Evolutionary conservation across 2,329 filamentous ascomycete species (phyloP), one percentile per base, ranked within the genome.

Genomic region (Epichloe amarillans): DNA sequence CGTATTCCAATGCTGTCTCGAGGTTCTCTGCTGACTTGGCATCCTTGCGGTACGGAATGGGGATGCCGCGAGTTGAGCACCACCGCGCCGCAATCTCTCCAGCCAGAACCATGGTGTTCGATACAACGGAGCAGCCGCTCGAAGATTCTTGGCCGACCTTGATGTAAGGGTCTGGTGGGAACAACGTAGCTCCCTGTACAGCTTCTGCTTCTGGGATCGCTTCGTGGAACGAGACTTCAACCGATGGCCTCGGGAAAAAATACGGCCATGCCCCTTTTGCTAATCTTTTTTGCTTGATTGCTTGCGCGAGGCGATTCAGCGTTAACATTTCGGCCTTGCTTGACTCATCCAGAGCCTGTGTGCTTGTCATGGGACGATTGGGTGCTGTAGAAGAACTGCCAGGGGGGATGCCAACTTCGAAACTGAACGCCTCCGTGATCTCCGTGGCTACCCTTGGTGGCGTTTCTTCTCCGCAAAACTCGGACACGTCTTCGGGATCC

Each of bases 1-100:
- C 65, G 46, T 64, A 68, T 23, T 64, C 62, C 42, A 76, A 61
- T 21, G 65, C 62, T 14, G 59, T 57, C 1, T 63, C 62, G 30
- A 46, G 60, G 54, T 64, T 75, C 64, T 53, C 61, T 57, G 50
- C 61, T 47, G 54, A 69, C 41, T 69, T 71, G 19, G 68, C 64
- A 56, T 79, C 73, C 35, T 69, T 69, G 51, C 75, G 77, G 63
- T 77, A 85, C 7, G 80, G 78, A 30, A 80, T 69, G 37, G 80
- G 75, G 48, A 86, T 75, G 19, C 69, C 66, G 47, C 80, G 75
- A 21, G 73, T 70, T 45, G 70, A 60, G 58, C 79, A 83, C 78
- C 79, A 86, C 33, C 68, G 69, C 19, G 80, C 81, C 38, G 77
- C 79, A 26, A 82, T 67, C 58, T 83, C 73, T 50, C 79, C 79